Percentiles rank a stretch among this genome's conserved stretches.
phyloP scores from a whole-genome alignment of 306 rosid genomes.

The Lathyrus oleraceus region DNA sequence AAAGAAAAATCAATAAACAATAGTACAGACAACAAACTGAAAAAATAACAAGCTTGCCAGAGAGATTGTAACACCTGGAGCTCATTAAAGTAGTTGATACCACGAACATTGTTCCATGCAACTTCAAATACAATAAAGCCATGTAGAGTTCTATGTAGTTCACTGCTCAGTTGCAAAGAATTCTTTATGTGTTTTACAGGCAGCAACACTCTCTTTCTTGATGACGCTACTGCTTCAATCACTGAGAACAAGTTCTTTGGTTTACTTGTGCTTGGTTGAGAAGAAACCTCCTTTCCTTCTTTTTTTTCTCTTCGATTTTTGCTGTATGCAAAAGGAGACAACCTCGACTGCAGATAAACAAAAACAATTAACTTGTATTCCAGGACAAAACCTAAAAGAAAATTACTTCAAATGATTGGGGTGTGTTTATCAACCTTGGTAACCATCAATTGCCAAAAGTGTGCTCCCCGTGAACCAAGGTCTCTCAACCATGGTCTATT shows the following conservation, averaged over 20 bases:
- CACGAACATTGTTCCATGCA: slow-evolving; percentile 79
- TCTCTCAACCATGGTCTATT: slow-evolving; percentile 92
- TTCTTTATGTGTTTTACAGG: slow-evolving; percentile 75
- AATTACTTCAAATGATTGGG: slow-evolving; percentile 23
- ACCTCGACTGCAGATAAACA: slow-evolving; percentile 71
- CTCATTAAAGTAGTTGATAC: slow-evolving; percentile 88
- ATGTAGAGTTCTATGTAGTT: slow-evolving; percentile 75
- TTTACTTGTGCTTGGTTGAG: slow-evolving; percentile 43
- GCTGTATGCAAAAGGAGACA: slow-evolving; percentile 85
- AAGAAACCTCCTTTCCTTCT: slow-evolving; percentile 50
- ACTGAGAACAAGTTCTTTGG: slow-evolving; percentile 60
- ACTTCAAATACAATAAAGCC: slow-evolving; percentile 94
- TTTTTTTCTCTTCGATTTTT: slow-evolving; percentile 61
- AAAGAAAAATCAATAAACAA: slow-evolving; percentile 21
- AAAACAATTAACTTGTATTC: slow-evolving; percentile 17
- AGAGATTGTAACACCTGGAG: slow-evolving; percentile 68
- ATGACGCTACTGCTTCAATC: slow-evolving; percentile 57
- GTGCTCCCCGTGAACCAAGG: slow-evolving; percentile 70
- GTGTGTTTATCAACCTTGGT: slow-evolving; percentile 64
- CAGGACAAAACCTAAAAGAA: slow-evolving; percentile 12
- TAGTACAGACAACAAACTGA: slow-evolving; percentile 23
- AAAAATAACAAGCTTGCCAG: slow-evolving; percentile 30
- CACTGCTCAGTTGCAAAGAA: slow-evolving; percentile 65
- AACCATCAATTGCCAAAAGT: slow-evolving; percentile 95
- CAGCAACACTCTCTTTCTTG: slow-evolving; percentile 71